Percentiles rank a stretch among this genome's conserved stretches.
Conservation (phyloP, 1,284 basidiomycete genomes). For the Inonotus hispidus region DNA sequence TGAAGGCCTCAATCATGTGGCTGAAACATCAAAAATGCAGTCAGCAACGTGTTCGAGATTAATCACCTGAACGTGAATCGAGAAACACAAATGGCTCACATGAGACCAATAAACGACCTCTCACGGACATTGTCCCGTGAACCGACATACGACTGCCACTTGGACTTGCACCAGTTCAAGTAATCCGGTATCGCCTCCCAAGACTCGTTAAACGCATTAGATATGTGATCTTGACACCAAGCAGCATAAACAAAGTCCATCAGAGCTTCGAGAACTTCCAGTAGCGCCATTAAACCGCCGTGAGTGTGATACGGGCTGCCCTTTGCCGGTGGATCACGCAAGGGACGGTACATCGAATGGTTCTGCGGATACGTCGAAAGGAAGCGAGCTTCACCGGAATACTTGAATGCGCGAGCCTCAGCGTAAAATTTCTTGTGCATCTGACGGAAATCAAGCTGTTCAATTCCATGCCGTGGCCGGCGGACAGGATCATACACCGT, state of each 20-base stretch:
- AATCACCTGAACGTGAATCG: conserved; percentile 18
- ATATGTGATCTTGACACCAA: conserved; percentile 61
- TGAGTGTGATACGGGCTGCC: conserved; percentile 65
- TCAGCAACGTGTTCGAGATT: conserved; percentile 11
- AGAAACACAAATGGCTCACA: conserved; percentile 45
- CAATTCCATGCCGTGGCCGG: conserved; percentile 54
- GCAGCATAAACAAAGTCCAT: conserved; percentile 69
- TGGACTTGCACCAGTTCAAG: conserved; percentile 58
- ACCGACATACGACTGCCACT: conserved; percentile 61
- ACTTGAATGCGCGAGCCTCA: conserved; percentile 63
- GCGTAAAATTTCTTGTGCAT: conserved; percentile 60
- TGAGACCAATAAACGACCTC: conserved; percentile 67
- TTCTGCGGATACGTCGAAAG: conserved; percentile 63
- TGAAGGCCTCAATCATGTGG: conserved; percentile 68
- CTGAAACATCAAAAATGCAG: conserved; percentile 37
- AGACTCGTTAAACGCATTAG: conserved; percentile 46
- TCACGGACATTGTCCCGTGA: conserved; percentile 45
- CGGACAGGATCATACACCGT: conserved; percentile 52
- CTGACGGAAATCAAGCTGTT: conserved; percentile 41
- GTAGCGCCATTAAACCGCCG: conserved; percentile 61
- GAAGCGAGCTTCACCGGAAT: conserved; percentile 67
- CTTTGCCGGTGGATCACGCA: conserved; percentile 54
- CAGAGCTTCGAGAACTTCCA: conserved; percentile 70
- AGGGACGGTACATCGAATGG: conserved; percentile 56
- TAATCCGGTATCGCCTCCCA: conserved; percentile 63